These are phyloP conservation scores for Penicillium brasilianum DNA, from an alignment of 2,329 filamentous ascomycete species.

Conservation along the genomic window DNA sequence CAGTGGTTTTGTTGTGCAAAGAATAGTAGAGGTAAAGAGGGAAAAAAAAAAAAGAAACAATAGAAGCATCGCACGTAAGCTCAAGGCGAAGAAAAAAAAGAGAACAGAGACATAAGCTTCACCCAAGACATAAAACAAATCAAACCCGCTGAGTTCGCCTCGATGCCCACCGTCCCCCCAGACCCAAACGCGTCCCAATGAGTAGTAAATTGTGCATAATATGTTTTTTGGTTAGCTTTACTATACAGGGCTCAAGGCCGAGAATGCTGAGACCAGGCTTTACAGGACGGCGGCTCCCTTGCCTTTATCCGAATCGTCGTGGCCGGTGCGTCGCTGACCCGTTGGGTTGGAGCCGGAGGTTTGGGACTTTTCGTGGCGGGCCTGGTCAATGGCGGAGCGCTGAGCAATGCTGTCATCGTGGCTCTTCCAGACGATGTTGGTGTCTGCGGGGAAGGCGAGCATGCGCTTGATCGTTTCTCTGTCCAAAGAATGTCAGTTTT, in stretches of 20 bases:
- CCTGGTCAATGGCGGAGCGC: constrained; percentile 86
- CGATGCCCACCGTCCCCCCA: constrained; percentile 41
- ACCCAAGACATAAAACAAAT: constrained; percentile 40
- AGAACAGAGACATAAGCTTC: constrained; percentile 30
- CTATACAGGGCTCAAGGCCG: constrained; percentile 45
- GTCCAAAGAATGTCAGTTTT: constrained; percentile 27
- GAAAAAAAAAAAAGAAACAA: constrained; percentile 14
- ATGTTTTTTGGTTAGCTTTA: constrained; percentile 38
- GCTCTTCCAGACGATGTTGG: constrained; percentile 91
- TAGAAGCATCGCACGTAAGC: constrained; percentile 29
- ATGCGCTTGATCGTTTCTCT: constrained; percentile 95
- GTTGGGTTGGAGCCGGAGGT: constrained; percentile 41
- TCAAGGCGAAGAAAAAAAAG: constrained; percentile 22
- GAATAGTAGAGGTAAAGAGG: constrained; percentile 7
- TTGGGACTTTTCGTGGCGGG: constrained; percentile 78
- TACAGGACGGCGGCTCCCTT: constrained; percentile 44
- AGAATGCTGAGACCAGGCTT: constrained; percentile 22
- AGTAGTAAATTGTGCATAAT: constrained; percentile 33
- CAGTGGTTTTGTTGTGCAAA: constrained; percentile 25
- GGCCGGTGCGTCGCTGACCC: constrained; percentile 48
- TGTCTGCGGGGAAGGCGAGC: constrained; percentile 83
- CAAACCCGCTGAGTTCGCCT: constrained; percentile 46
- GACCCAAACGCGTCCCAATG: constrained; percentile 47
- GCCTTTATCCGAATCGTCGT: constrained; percentile 53
- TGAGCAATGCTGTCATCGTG: constrained; percentile 96